Evolutionary conservation across 2,329 filamentous ascomycete species (phyloP), one percentile per base, ranked within the genome.

Genomic region (Scedosporium aurantiacum): DNA sequence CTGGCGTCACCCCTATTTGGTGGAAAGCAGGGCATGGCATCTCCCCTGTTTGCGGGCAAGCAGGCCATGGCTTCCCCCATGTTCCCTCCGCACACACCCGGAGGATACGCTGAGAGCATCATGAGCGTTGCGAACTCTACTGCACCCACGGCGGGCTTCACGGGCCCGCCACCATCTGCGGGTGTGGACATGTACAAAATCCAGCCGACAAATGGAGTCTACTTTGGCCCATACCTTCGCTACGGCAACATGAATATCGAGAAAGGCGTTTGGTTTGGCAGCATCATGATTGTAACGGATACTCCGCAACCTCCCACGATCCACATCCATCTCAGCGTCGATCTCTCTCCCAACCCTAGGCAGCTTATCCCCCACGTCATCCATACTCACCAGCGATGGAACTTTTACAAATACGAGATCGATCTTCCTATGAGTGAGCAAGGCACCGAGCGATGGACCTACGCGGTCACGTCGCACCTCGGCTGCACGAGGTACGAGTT

Each of bases 401-500:
- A 87, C 12, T 99, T 99, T 72, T 96, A 95, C 75, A 90, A 92
- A 70, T 99, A 99, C 70, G 91, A 96, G 64, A 74, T 97, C 61
- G 90, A 96, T 64, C 74, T 99, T 56, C 85, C 84, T 63, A 99
- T 99, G 94, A 86, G 89, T 40, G 92, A 97, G 16, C 82, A 80
- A 27, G 82, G 84, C 32, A 88, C 91, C 0, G 83, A 86, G 65
- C 89, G 94, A 70, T 99, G 94, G 94, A 99, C 94, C 0, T 99
- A 99, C 70, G 94, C 94, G 1, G 92, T 99, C 59, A 99, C 94
- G 0, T 97, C 94, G 1, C 92, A 97, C 69, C 79, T 97, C 21
- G 94, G 94, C 40, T 99, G 94, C 75, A 97, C 94, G n/a, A 84
- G 94, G 27, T 99, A 97, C 73, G 94, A 99, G 70, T 99, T 99